Conservation (phyloP, 106 monocot genomes). For the Dioscorea alata region DNA sequence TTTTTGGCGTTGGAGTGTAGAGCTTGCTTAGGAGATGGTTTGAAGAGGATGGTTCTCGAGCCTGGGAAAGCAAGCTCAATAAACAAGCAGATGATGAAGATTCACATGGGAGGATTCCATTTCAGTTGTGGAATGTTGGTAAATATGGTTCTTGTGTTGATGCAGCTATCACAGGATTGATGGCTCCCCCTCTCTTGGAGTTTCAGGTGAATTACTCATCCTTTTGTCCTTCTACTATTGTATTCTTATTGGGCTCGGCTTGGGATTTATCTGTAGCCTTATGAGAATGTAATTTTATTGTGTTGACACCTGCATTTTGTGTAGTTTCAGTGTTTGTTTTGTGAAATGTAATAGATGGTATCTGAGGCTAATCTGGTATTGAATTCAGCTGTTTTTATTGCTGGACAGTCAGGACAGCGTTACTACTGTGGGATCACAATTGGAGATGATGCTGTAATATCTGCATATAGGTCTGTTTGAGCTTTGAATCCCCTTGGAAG, state of each 20-base stretch:
- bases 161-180: conserved; percentile 84
- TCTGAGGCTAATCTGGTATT: conserved; percentile 74
- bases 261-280: no score
- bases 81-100: conserved; percentile 29
- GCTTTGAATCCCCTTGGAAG: background rate
- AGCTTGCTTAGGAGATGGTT: conserved; percentile 57
- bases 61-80: conserved; percentile 32
- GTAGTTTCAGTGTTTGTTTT: background rate
- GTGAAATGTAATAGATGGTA: conserved; percentile 16
- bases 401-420: conserved; percentile 82
- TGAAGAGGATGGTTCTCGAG: conserved; percentile 27
- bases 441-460: conserved; percentile 84
- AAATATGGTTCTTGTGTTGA: conserved; percentile 79
- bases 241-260: no score
- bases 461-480: conserved; percentile 68
- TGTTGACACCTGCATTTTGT: background rate
- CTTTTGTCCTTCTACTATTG: no score
- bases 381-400: conserved; percentile 86
- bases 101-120: conserved; percentile 49
- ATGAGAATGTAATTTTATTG: no score
- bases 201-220: conserved; percentile 50
- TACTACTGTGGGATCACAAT: conserved; percentile 78
- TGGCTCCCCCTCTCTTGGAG: conserved; percentile 95
- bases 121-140: conserved; percentile 74
- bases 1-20: conserved; percentile 23